Evolutionary conservation across 352 stramenopile species (phyloP), one percentile per base, ranked within the genome.

Genomic region (Stramenopiles sp.): DNA sequence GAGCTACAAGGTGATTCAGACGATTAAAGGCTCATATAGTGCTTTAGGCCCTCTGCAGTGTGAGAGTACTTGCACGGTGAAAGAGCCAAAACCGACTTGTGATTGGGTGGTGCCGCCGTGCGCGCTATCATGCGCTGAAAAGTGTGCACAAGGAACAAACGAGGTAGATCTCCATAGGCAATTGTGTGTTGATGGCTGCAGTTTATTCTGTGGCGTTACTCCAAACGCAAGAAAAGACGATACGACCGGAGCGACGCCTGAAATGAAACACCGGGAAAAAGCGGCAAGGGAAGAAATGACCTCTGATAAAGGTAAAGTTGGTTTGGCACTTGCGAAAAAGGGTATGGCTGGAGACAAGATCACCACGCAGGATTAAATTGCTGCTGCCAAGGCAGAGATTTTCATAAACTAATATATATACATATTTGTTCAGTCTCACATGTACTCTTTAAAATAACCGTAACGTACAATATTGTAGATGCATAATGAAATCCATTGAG

Each of bases 201-300:
- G 22, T 25, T 71, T 71, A 71, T 71, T 71, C 27, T 71, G 55
- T 27, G 55, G 55, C 55, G 55, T 27, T 71, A 27, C 55, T 71
- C 27, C 55, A 71, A 71, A 22, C 55, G 55, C 22, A 27, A 27
- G 55, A 71, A 22, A 71, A 71, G 55, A 27, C 22, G 55, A 71
- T 71, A 71, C 27, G 22, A 71, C 55, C 55, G 55, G 55, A 22
- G 55, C 55, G 55, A 71, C 22, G 22, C 22, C 55, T 27, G 55
- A n/a, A n/a, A n/a, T n/a, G n/a, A n/a, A n/a, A n/a, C n/a, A 71
- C 55, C 55, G 55, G 55, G 55, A 71, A 71, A 71, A 71, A 71
- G 22, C 22, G 22, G 55, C 55, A 25, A 71, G 55, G 55, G 27
- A 71, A 25, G 22, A 71, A 71, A 27, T 71, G 27, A n/a, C n/a